phyloP scores from a whole-genome alignment of 371 early-diverging fungal genomes.

The Umbelopsis sp. region DNA sequence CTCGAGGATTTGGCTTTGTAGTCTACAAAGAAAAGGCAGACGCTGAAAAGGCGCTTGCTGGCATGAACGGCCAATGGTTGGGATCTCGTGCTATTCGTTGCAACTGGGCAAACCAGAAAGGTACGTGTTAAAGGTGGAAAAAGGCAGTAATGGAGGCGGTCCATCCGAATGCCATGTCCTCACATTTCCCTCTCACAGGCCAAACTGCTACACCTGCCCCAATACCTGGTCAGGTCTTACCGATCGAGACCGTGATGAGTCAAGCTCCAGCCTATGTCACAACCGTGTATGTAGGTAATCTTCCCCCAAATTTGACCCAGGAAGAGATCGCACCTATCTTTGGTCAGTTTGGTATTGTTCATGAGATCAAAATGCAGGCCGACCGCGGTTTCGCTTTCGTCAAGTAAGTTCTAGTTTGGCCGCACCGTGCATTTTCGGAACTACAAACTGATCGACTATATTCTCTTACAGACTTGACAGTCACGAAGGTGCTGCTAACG shows the following conservation, averaged over 20 bases:
- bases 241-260: constrained; percentile 70
- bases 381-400: constrained; percentile 95
- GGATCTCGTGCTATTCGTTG: constrained; percentile 67
- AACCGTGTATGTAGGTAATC: constrained; percentile 88
- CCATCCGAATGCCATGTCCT: not conserved
- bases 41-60: constrained; percentile 79
- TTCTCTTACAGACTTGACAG: constrained; percentile 66
- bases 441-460: not conserved
- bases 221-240: constrained; percentile 58
- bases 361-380: constrained; percentile 81
- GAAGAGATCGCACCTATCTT: constrained; percentile 15
- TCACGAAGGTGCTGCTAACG: constrained; percentile 85
- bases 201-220: constrained; percentile 59
- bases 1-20: constrained; percentile 84
- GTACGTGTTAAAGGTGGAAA: not conserved
- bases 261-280: constrained; percentile 83
- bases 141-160: too few species aligned
- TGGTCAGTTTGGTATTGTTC: constrained; percentile 67
- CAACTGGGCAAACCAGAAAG: constrained; percentile 74
- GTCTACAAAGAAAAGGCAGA: constrained; percentile 82
- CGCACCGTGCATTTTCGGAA: not conserved
- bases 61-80: constrained; percentile 85
- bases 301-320: constrained; percentile 54
- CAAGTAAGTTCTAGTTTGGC: constrained; percentile 46
- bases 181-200: constrained; percentile 20